A percentile compares a stretch with the other conserved stretches of the same genome.
phyloP scores from a whole-genome alignment of 495 filamentous ascomycete genomes.

The Tetracladium marchalianum region DNA sequence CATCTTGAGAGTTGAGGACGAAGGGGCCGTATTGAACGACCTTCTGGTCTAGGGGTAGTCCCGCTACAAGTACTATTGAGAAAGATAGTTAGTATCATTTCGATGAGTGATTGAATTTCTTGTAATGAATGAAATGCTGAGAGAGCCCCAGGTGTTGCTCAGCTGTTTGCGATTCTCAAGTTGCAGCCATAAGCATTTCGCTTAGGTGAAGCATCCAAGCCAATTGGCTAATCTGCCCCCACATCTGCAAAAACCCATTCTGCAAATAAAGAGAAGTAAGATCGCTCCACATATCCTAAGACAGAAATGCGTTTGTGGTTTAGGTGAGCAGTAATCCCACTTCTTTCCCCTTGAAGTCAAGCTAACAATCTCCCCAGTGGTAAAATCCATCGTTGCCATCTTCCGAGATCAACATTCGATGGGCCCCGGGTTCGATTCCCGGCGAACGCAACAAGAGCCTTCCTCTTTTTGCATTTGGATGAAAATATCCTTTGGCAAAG shows the following conservation, averaged over 20 bases:
- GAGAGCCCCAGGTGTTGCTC: too few species aligned
- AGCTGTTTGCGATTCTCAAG: too few species aligned
- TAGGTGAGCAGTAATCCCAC: too few species aligned
- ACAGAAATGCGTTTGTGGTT: constrained; percentile 14
- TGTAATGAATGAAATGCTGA: not conserved
- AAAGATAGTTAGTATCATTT: constrained; percentile 1
- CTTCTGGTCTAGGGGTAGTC: constrained; percentile 79
- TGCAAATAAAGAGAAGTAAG: too few species aligned
- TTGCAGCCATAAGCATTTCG: too few species aligned
- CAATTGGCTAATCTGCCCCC: too few species aligned
- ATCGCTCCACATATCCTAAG: too few species aligned
- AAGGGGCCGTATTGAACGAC: constrained; percentile 97
- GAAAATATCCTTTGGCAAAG: not conserved
- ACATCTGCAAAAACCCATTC: too few species aligned
- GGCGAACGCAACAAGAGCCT: constrained; percentile 11
- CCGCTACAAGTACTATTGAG: constrained; percentile 59
- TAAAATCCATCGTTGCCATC: constrained; percentile 21
- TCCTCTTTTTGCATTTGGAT: constrained; percentile 5
- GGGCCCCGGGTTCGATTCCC: constrained; percentile 21
- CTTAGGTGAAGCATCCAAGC: too few species aligned
- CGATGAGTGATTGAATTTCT: constrained; percentile 1
- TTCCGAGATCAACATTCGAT: constrained; percentile 6
- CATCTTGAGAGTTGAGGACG: constrained; percentile 71
- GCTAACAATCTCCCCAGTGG: too few species aligned
- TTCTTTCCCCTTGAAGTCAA: too few species aligned